phyloP scores from a whole-genome alignment of 1,284 basidiomycete species.

The Naganishia sp. region DNA sequence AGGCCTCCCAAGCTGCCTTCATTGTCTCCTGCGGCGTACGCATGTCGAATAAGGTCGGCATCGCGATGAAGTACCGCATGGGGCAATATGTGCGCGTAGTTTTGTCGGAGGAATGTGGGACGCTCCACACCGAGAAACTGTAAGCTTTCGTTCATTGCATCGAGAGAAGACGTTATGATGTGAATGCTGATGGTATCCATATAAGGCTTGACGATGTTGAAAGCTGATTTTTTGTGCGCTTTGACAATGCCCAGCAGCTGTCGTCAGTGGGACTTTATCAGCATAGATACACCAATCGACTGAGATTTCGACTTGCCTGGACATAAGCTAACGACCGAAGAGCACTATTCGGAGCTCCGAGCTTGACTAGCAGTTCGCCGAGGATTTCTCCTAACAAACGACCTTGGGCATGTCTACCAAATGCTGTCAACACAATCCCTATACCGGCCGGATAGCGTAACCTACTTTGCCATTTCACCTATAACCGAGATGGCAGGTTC shows the following conservation, averaged over 20 bases:
- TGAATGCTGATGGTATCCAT: slow-evolving; percentile 69
- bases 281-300: neutral
- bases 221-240: slow-evolving; percentile 65
- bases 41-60: slow-evolving; percentile 25
- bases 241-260: slow-evolving; percentile 66
- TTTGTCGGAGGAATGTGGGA: slow-evolving; percentile 68
- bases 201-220: slow-evolving; percentile 69
- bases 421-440: neutral
- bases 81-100: slow-evolving; percentile 69
- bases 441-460: neutral
- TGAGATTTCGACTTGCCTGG: slow-evolving; percentile 59
- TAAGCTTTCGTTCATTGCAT: slow-evolving; percentile 64
- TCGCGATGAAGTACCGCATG: slow-evolving; percentile 68
- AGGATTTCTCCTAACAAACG: slow-evolving; percentile 65
- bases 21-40: slow-evolving; percentile 50
- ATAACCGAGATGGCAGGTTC: slow-evolving; percentile 30
- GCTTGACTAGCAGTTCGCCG: slow-evolving; percentile 66
- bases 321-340: slow-evolving; percentile 68
- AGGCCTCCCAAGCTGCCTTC: slow-evolving; percentile 59
- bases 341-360: slow-evolving; percentile 67
- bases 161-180: slow-evolving; percentile 55
- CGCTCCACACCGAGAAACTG: slow-evolving; percentile 62
- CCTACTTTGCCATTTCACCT: slow-evolving; percentile 31
- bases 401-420: slow-evolving; percentile 57
- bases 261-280: neutral